These are phyloP conservation scores for Phaeodactylum tricornutum DNA, from an alignment of 108 stramenopile species.

Conservation along the genomic window DNA sequence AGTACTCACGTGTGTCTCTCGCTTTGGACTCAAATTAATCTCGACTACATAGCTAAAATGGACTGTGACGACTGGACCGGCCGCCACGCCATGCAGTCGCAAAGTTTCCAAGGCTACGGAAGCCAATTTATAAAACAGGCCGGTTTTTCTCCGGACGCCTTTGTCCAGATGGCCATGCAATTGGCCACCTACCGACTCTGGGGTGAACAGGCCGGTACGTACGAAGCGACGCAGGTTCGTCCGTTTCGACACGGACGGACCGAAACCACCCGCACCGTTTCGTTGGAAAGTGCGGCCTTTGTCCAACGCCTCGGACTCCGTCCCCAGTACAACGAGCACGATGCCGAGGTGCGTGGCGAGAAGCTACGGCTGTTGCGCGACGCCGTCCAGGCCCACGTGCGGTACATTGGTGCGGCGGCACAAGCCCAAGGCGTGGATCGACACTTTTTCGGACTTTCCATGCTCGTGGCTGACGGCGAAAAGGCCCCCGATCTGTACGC, in stretches of 20 bases:
- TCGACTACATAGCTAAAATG: constrained; percentile 22
- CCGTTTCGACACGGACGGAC: constrained; percentile 72
- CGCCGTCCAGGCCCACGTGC: constrained; percentile 62
- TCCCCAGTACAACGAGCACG: constrained; percentile 13
- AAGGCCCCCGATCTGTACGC: constrained; percentile 49
- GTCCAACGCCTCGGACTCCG: constrained; percentile 36
- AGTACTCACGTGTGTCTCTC: too few relatives aligned
- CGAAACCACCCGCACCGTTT: constrained; percentile 67
- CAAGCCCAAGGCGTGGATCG: constrained; percentile 81
- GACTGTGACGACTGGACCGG: constrained; percentile 33
- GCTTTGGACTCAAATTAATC: too few relatives aligned
- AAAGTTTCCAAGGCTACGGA: constrained; percentile 72
- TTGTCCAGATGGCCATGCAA: constrained; percentile 81
- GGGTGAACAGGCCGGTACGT: constrained; percentile 66
- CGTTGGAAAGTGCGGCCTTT: constrained; percentile 43
- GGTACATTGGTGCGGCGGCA: constrained; percentile 57
- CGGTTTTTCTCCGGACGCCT: constrained; percentile 82
- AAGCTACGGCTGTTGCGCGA: constrained; percentile 48
- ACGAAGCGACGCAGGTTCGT: constrained; percentile 76
- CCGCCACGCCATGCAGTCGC: constrained; percentile 37
- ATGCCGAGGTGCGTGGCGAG: constrained; percentile 11
- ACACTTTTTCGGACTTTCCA: constrained; percentile 70
- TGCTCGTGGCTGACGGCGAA: constrained; percentile 49
- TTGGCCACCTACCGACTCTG: constrained; percentile 70
- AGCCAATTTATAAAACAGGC: constrained; percentile 59